Conservation (phyloP, 2,329 filamentous ascomycete genomes). For the Xylaria sp. region DNA sequence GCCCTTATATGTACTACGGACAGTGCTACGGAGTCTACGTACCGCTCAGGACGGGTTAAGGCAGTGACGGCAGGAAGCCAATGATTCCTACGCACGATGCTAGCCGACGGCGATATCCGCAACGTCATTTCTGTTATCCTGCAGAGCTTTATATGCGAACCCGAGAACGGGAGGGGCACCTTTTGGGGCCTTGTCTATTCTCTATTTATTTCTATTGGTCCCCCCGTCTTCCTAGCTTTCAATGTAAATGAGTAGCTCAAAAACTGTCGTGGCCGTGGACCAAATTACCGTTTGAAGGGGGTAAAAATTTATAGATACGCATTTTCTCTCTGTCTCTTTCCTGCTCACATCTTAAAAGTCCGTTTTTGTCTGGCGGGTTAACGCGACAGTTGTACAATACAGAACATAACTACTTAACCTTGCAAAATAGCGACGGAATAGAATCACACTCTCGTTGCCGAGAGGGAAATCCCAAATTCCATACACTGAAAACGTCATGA, state of each 20-base stretch:
- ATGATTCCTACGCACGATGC: slow-evolving; percentile 4
- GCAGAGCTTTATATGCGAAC: neutral
- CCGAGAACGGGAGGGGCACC: neutral
- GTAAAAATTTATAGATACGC: neutral
- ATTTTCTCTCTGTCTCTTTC: neutral
- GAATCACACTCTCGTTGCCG: slow-evolving; percentile 5
- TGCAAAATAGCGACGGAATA: slow-evolving; percentile 25
- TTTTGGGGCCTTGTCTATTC: neutral
- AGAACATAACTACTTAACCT: neutral
- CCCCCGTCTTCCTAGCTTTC: neutral
- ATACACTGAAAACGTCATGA: neutral
- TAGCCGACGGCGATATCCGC: slow-evolving; percentile 14
- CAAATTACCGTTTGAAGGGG: neutral
- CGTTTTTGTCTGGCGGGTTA: slow-evolving; percentile 1
- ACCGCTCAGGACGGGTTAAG: neutral
- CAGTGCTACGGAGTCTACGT: neutral
- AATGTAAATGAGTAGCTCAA: neutral
- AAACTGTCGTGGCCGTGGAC: neutral
- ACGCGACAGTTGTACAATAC: slow-evolving; percentile 17
- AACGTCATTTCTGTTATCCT: neutral
- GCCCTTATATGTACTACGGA: slow-evolving; percentile 19
- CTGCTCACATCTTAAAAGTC: neutral
- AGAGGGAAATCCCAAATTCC: neutral
- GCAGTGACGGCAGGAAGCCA: too few species aligned
- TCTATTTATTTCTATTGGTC: neutral